Conservation (phyloP, 2,329 filamentous ascomycete species). For the Diaporthe aspalathi region DNA sequence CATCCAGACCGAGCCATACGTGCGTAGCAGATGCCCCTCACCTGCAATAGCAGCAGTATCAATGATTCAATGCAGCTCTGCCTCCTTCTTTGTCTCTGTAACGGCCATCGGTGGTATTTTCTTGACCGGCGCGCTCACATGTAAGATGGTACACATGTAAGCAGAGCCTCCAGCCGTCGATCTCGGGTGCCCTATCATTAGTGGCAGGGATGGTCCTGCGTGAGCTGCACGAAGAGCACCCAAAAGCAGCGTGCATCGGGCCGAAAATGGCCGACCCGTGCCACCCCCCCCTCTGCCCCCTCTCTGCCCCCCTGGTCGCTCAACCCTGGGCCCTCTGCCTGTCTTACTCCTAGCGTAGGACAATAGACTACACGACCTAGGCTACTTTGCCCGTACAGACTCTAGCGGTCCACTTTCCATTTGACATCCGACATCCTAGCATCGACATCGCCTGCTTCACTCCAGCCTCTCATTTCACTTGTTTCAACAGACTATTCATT, state of each 20-base stretch:
- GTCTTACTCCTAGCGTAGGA: not conserved
- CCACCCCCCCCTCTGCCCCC: no score
- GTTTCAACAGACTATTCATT: conserved; percentile 21
- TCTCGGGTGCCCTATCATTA: not conserved
- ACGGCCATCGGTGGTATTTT: not conserved
- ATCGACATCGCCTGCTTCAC: conserved; percentile 4
- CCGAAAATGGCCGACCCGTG: conserved; percentile 25
- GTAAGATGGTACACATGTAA: no score
- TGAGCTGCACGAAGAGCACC: not conserved
- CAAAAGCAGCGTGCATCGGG: not conserved
- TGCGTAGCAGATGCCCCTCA: conserved; percentile 5
- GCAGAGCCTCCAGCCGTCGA: conserved; percentile 24
- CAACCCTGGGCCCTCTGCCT: not conserved
- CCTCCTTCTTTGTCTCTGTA: not conserved
- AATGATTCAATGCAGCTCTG: no score
- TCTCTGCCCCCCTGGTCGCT: no score
- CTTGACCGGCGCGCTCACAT: not conserved
- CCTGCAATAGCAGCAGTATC: not conserved
- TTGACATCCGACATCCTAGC: conserved; percentile 20
- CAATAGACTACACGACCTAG: not conserved
- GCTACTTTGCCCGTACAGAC: conserved; percentile 15
- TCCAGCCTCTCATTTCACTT: conserved; percentile 10
- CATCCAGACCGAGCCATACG: not conserved
- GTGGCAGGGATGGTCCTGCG: conserved; percentile 1
- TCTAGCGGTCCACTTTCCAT: conserved; percentile 32